Percentiles rank a stretch among this genome's conserved stretches.
Conservation (phyloP, 1,284 basidiomycete genomes). For the Malassezia vespertilionis region DNA sequence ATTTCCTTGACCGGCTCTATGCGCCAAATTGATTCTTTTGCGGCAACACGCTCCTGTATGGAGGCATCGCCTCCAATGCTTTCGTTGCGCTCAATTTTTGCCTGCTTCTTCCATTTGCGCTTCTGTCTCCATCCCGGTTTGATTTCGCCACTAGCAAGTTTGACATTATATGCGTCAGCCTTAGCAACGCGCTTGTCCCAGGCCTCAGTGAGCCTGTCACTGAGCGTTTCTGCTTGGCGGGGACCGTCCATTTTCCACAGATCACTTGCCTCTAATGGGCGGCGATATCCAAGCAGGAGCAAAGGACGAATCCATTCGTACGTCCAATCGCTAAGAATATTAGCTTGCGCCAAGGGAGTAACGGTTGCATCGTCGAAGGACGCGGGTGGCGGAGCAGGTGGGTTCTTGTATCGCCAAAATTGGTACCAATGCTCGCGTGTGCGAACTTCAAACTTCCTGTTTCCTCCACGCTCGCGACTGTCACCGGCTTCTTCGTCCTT, state of each 20-base stretch:
- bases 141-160: slow-evolving; percentile 58
- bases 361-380: slow-evolving; percentile 55
- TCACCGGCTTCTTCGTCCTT: not conserved
- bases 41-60: slow-evolving; percentile 20
- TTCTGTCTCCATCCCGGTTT: slow-evolving; percentile 53
- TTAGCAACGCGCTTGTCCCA: slow-evolving; percentile 57
- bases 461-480: slow-evolving; percentile 18
- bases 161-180: slow-evolving; percentile 62
- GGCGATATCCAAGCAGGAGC: slow-evolving; percentile 58
- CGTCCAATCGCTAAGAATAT: slow-evolving; percentile 53
- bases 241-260: slow-evolving; percentile 64
- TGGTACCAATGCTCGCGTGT: slow-evolving; percentile 42
- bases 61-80: slow-evolving; percentile 19
- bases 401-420: slow-evolving; percentile 38
- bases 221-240: slow-evolving; percentile 54
- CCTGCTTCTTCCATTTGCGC: slow-evolving; percentile 57
- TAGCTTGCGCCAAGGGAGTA: slow-evolving; percentile 54
- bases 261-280: slow-evolving; percentile 70
- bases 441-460: slow-evolving; percentile 28
- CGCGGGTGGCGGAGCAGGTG: slow-evolving; percentile 34
- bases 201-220: slow-evolving; percentile 56
- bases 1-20: not conserved
- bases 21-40: slow-evolving; percentile 28
- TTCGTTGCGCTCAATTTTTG: slow-evolving; percentile 2
- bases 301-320: slow-evolving; percentile 67